phyloP scores from a whole-genome alignment of 345 rosid genomes.

The Linum usitatissimum region DNA sequence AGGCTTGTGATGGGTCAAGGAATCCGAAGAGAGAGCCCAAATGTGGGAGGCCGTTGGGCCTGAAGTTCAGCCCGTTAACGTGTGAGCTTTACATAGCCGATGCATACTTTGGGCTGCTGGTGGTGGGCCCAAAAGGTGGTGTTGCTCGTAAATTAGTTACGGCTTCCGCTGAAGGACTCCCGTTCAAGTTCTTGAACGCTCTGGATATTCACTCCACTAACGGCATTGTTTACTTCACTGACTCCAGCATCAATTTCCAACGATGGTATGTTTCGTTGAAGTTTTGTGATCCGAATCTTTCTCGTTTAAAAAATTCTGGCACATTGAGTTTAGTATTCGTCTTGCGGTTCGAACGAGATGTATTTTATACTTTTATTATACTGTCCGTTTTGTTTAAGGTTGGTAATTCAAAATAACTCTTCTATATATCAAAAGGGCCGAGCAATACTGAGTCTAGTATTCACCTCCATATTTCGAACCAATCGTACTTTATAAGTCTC shows the following conservation, averaged over 20 bases:
- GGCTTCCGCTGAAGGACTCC: slow-evolving; percentile 47
- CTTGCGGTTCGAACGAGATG: no score
- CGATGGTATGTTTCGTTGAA: slow-evolving; percentile 36
- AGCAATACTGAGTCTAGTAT: no score
- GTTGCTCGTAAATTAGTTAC: slow-evolving; percentile 34
- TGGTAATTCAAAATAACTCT: no score
- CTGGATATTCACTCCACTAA: slow-evolving; percentile 50
- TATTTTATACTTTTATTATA: no score
- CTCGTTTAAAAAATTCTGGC: no score
- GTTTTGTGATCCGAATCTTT: no score
- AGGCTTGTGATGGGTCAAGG: slow-evolving; percentile 43
- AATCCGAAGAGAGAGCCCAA: slow-evolving; percentile 53
- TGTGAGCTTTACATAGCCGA: slow-evolving; percentile 76
- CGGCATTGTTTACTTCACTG: slow-evolving; percentile 61
- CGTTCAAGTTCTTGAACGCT: slow-evolving; percentile 56
- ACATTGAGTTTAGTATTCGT: no score
- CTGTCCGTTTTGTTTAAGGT: no score
- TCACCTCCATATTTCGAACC: no score
- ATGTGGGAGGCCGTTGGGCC: slow-evolving; percentile 74
- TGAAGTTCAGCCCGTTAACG: slow-evolving; percentile 45
- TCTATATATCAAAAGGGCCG: no score
- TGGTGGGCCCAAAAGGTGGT: slow-evolving; percentile 62
- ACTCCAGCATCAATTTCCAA: slow-evolving; percentile 45
- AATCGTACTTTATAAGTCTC: no score
- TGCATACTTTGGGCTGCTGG: slow-evolving; percentile 57